Evolutionary conservation across 2,329 filamentous ascomycete species (phyloP), one percentile per base, ranked within the genome.

Genomic region (Malbranchea zuffiana): DNA sequence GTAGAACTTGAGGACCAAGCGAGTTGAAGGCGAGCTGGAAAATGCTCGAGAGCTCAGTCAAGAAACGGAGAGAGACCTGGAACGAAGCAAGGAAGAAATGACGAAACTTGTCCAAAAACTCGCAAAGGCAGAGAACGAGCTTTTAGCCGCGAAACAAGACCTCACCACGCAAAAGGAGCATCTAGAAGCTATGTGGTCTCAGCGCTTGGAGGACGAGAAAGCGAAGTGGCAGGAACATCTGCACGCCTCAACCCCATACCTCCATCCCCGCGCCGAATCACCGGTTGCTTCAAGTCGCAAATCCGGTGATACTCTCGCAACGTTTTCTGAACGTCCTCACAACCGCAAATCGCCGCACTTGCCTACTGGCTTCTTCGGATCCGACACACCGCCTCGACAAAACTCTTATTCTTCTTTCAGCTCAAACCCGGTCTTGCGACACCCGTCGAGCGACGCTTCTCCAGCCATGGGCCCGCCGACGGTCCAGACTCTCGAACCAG

Each of bases 1-100:
- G 35, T 41, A 85, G 72, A 82, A 82, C 37, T 61, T 70, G 11
- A 81, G 75, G 55, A 65, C 67, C 7, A 75, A 83, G 49, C 74
- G 71, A 37, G 66, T 82, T 15, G 86, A 94, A 55, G 83, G 93
- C 47, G 86, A 96, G 47, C 62, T 94, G 4, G 85, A 95, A 50
- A 44, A 74, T 68, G 49, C 77, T 69, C 61, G 57, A 43, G 62
- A 60, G 36, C 44, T 47, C 3, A 54, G 61, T 37, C 54, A 55
- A 6, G 61, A 65, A n/a, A 43, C 63, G 17, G 52, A 64, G 17
- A 72, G 77, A 30, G 62, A 69, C 11, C 62, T 92, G 3, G 75
- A 77, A 44, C 70, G 71, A 41, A 72, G 74, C n/a, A 69, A 78
- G 15, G 72, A 80, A 46, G 70, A 80, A 43, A 68, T 68, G 11